phyloP scores from a whole-genome alignment of 176 grass and related monocot genomes.

The Musa troglodytarum region DNA sequence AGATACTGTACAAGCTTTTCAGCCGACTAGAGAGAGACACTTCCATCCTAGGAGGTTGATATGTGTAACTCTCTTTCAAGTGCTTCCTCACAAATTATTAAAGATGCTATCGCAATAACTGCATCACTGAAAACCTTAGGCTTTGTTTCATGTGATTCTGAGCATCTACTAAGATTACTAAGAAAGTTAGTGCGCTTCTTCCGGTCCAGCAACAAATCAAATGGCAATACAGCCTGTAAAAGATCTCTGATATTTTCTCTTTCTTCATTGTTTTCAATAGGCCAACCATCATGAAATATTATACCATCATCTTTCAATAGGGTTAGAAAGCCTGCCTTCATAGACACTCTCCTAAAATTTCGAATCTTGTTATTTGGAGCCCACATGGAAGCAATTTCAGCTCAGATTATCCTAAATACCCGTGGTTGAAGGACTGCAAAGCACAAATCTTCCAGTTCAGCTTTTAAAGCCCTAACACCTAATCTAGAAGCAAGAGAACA shows the following conservation, averaged over 20 bases:
- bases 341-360: constrained; percentile 60
- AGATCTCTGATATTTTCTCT: constrained; percentile 61
- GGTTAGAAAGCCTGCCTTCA: constrained; percentile 44
- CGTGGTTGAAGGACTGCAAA: constrained; percentile 97
- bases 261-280: constrained; percentile 41
- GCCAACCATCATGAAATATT: constrained; percentile 37
- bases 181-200: constrained; percentile 78
- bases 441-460: constrained; percentile 96
- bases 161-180: constrained; percentile 68
- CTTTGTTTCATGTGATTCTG: constrained; percentile 42
- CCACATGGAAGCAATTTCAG: constrained; percentile 94
- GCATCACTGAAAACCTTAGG: constrained; percentile 63
- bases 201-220: constrained; percentile 90
- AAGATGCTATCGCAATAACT: constrained; percentile 69
- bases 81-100: constrained; percentile 89
- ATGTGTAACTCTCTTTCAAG: constrained; percentile 89
- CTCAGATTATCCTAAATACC: constrained; percentile 59
- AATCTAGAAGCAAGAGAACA: constrained; percentile 92
- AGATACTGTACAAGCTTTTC: constrained; percentile 93
- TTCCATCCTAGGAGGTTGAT: constrained; percentile 99
- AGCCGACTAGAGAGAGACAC: constrained; percentile 83
- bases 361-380: constrained; percentile 49
- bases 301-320: constrained; percentile 32
- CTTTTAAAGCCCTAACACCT: constrained; percentile 96
- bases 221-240: constrained; percentile 85